Percentiles rank a stretch among this genome's conserved stretches.
Conservation (phyloP, 2,329 filamentous ascomycete genomes). For the Xylariomycetidae sp. region DNA sequence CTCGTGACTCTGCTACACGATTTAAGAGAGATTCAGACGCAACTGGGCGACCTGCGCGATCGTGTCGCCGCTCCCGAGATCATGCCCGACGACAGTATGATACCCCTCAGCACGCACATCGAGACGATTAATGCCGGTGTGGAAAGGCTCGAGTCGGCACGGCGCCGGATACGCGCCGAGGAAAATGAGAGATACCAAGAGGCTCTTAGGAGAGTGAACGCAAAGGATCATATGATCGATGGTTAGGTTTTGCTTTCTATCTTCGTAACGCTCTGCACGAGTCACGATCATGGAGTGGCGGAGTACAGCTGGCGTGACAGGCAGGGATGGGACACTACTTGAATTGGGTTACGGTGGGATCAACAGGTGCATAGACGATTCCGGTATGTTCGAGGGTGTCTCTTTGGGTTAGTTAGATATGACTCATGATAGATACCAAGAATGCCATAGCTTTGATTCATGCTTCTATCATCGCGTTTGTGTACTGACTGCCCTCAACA, state of each 20-base stretch:
- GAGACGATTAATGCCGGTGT: conserved; percentile 69
- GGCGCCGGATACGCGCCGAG: conserved; percentile 52
- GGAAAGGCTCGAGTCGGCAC: conserved; percentile 63
- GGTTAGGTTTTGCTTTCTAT: conserved; percentile 21
- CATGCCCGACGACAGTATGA: conserved; percentile 41
- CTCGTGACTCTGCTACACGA: conserved; percentile 68
- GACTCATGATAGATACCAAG: no score
- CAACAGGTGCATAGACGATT: no score
- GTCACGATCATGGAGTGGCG: no score
- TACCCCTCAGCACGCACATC: conserved; percentile 70
- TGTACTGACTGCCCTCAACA: no score
- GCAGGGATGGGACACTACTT: no score
- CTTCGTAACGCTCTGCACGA: no score
- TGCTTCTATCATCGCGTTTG: no score
- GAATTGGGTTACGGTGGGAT: no score
- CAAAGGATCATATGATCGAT: conserved; percentile 41
- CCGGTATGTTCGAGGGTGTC: no score
- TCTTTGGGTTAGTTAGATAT: no score
- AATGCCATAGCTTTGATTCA: no score
- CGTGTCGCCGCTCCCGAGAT: conserved; percentile 64
- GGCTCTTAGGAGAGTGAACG: conserved; percentile 43
- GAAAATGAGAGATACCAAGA: conserved; percentile 56
- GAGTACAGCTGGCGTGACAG: no score
- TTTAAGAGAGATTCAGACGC: conserved; percentile 66
- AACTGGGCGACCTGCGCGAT: conserved; percentile 67